Evolutionary conservation across 257 asterid genomes (phyloP).

Genomic region (Leonotis leonurus): DNA sequence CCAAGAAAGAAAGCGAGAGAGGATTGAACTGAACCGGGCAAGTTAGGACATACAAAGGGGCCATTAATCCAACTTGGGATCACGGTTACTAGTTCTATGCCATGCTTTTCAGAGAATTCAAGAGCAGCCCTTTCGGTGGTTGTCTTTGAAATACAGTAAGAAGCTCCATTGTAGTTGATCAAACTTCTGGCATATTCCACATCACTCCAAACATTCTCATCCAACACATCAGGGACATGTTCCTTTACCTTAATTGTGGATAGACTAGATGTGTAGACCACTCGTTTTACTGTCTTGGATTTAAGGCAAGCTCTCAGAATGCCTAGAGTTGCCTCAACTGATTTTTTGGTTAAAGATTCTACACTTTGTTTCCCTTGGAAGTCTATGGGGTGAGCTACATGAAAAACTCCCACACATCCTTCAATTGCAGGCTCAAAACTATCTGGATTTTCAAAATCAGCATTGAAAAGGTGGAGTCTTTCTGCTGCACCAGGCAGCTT

Average conservation of each 20-base stretch:
- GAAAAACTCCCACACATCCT: constrained; percentile 63
- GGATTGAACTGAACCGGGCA: constrained; percentile 34
- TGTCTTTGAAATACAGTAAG: constrained; percentile 39
- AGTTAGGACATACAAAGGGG: constrained; percentile 39
- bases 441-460: constrained; percentile 48
- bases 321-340: constrained; percentile 32
- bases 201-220: constrained; percentile 42
- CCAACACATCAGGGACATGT: constrained; percentile 1
- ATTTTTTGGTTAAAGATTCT: constrained; percentile 20
- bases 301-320: constrained; percentile 25
- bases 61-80: constrained; percentile 48
- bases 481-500: constrained; percentile 40
- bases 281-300: constrained; percentile 38
- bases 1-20: constrained; percentile 38
- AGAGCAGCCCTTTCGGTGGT: constrained; percentile 45
- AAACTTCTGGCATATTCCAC: constrained; percentile 16
- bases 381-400: constrained; percentile 51
- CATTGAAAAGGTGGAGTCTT: constrained; percentile 43
- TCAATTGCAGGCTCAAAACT: constrained; percentile 40
- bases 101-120: constrained; percentile 40
- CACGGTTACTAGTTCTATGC: constrained; percentile 37
- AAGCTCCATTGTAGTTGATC: neutral
- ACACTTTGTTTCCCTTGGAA: constrained; percentile 24
- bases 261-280: constrained; percentile 37
- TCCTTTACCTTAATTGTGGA: neutral